Conservation (phyloP, 1,139 yeast genomes). For the Debaryomyces fabryi region DNA sequence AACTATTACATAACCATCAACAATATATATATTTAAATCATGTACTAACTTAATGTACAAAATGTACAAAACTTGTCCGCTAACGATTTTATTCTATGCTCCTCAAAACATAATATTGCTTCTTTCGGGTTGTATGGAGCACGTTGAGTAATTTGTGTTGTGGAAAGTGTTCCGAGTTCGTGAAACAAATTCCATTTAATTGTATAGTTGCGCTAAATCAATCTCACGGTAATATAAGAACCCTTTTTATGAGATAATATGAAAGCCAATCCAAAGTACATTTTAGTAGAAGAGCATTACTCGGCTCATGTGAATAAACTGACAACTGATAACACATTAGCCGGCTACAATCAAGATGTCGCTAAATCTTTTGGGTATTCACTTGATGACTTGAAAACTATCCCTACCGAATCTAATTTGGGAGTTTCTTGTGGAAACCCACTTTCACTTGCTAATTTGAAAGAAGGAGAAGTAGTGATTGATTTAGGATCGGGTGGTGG, state of each 20-base stretch:
- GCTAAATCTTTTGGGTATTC: constrained; percentile 1
- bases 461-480: constrained; percentile 1
- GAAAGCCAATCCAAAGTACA: background rate
- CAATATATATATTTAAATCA: constrained; percentile 7
- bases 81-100: no score
- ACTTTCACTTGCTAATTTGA: background rate
- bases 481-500: constrained; percentile 4
- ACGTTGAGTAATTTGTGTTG: no score
- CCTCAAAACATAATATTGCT: no score
- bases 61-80: constrained; percentile 9
- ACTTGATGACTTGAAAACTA: background rate
- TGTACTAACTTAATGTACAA: constrained; percentile 11
- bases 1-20: background rate
- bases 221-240: no score
- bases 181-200: no score
- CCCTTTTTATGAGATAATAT: background rate
- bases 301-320: background rate
- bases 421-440: constrained; percentile 4
- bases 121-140: no score
- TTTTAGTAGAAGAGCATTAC: background rate
- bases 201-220: no score
- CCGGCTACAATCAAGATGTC: background rate
- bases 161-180: no score
- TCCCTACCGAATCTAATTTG: background rate
- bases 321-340: background rate